Conservation (phyloP, 2,329 filamentous ascomycete species). For the Aureobasidium sp. region DNA sequence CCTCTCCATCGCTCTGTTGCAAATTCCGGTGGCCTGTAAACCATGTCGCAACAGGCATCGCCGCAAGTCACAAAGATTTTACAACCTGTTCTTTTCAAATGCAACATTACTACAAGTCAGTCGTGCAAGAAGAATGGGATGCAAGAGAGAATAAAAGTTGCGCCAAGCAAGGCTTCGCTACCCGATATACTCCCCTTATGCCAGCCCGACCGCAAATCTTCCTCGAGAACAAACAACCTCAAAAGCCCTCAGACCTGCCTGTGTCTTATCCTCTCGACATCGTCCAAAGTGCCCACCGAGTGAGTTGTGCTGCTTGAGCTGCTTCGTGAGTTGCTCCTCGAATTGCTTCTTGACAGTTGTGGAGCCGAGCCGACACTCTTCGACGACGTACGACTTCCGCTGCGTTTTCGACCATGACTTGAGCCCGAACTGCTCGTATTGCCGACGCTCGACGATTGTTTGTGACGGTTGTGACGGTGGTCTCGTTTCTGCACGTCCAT, state of each 20-base stretch:
- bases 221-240: not conserved
- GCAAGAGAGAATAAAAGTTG: not conserved
- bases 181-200: not conserved
- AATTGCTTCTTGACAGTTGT: constrained; percentile 3
- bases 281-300: not conserved
- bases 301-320: not conserved
- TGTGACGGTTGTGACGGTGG: constrained; percentile 10
- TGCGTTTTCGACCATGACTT: not conserved
- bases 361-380: not conserved
- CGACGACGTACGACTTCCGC: not conserved
- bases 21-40: no score
- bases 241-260: not conserved
- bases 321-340: not conserved
- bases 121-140: not conserved
- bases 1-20: no score
- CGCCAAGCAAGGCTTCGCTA: not conserved
- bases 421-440: not conserved
- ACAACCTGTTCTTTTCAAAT: not conserved
- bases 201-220: not conserved
- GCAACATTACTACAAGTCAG: not conserved
- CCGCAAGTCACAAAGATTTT: not conserved
- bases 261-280: not conserved
- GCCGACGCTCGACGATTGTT: constrained; percentile 5
- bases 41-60: no score
- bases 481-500: constrained; percentile 6